Evolutionary conservation across 2,329 filamentous ascomycete species (phyloP), one percentile per base, ranked within the genome.

Genomic region (Penicillium sp.): DNA sequence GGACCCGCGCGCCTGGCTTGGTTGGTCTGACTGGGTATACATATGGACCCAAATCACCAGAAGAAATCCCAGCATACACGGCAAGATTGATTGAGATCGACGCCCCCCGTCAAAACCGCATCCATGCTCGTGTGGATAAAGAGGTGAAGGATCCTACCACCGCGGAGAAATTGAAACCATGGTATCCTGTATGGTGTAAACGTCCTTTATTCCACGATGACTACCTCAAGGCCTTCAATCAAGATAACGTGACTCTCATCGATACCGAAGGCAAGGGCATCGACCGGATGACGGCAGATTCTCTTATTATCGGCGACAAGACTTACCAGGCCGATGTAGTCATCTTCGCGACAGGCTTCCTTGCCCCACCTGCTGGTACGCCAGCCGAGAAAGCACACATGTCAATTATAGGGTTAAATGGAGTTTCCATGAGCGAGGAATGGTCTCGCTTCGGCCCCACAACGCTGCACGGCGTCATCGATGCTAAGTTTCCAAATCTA

Each of bases 111-210:
- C 67, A 74, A 31, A 77, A 83, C n/a, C 57, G 65, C 3, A 67
- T 82, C 9, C 78, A 83, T 1, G 69, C 67, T 3, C 77, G 80
- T 5, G 72, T 79, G 3, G 78, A 80, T 13, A 62, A 73, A 0
- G 66, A 80, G 26, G 83, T 87, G 14, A 69, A 78, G 39, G 80
- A 87, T 62, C 68, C 70, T 10, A 71, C 69, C 1, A 83, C 78
- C 0, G 84, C 84, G 0, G 76, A 77, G 35, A 77, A 73, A 9
- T 76, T 87, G 10, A 83, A 84, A 65, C 74, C 83, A 0, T 86
- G 82, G 81, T 88, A 87, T 64, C 78, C 82, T 0, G 67, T 69
- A 0, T 87, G 81, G 80, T 88, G 85, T 75, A 88, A 88, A 69
- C 79, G 85, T 0, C 84, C 85, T 2, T 78, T 75, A 25, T 87